Conservation (phyloP, 1,284 basidiomycete species). For the Tausonia pullulans region DNA sequence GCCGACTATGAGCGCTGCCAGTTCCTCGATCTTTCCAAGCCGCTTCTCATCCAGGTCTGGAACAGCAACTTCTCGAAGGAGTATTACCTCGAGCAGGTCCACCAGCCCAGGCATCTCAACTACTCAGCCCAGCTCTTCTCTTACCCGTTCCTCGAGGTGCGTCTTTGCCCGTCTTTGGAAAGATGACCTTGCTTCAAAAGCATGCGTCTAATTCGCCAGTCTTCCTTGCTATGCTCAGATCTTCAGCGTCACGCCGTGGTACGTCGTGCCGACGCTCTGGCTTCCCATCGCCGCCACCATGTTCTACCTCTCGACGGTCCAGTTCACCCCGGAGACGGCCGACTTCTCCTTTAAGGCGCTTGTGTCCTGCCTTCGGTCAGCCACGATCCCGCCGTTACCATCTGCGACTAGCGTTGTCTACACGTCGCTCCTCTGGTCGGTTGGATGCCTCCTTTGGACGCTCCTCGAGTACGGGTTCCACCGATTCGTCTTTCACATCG, state of each 20-base stretch:
- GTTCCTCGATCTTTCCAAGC: constrained; percentile 84
- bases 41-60: constrained; percentile 77
- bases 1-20: constrained; percentile 76
- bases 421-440: constrained; percentile 17
- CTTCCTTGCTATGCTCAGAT: constrained; percentile 38
- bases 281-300: constrained; percentile 74
- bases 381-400: constrained; percentile 23
- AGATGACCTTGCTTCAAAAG: neutral
- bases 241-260: constrained; percentile 86
- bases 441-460: neutral
- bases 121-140: constrained; percentile 83
- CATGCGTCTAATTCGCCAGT: neutral
- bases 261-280: constrained; percentile 87
- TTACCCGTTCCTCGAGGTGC: constrained; percentile 65
- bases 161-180: constrained; percentile 17
- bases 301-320: constrained; percentile 64
- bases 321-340: constrained; percentile 48
- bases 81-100: constrained; percentile 92
- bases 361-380: constrained; percentile 34
- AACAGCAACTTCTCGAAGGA: constrained; percentile 70
- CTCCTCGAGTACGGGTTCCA: constrained; percentile 84
- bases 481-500: constrained; percentile 96
- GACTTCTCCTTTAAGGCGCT: neutral
- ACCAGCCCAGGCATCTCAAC: constrained; percentile 83
- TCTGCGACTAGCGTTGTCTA: constrained; percentile 28